phyloP scores from a whole-genome alignment of 1,284 basidiomycete genomes.

The Lignosus rhinocerotis region DNA sequence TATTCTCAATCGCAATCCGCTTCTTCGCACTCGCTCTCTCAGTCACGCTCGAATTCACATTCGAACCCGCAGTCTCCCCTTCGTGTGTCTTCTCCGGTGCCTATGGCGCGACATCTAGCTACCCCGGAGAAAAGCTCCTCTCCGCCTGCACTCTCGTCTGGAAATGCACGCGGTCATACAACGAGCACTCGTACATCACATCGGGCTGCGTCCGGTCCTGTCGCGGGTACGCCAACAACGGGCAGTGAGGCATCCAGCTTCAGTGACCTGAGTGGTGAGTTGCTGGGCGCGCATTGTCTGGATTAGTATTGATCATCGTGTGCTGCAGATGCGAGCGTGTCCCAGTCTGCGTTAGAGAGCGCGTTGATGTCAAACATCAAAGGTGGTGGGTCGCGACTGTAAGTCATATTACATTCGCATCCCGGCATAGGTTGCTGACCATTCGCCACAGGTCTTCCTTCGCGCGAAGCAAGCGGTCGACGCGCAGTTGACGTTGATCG shows the following conservation, averaged over 20 bases:
- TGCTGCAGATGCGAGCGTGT: constrained; percentile 62
- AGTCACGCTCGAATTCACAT: constrained; percentile 11
- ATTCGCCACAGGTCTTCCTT: constrained; percentile 19
- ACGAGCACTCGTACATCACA: constrained; percentile 34
- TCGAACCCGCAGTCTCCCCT: constrained; percentile 18
- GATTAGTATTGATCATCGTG: not conserved
- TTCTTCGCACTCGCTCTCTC: constrained; percentile 11
- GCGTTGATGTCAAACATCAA: constrained; percentile 65
- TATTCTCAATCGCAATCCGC: constrained; percentile 11
- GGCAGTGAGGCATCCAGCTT: constrained; percentile 77
- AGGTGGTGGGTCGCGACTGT: constrained; percentile 24
- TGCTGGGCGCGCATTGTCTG: not conserved
- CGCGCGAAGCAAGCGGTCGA: constrained; percentile 18
- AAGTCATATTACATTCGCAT: constrained; percentile 4
- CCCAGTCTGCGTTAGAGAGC: constrained; percentile 73
- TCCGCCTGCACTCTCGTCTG: constrained; percentile 55
- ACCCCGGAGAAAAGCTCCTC: constrained; percentile 59
- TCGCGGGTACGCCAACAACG: constrained; percentile 42
- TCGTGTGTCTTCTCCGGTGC: constrained; percentile 40
- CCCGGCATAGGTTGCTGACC: not conserved
- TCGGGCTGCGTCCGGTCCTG: constrained; percentile 44
- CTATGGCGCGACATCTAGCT: constrained; percentile 43
- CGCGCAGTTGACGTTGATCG: constrained; percentile 17
- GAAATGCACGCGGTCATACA: constrained; percentile 47
- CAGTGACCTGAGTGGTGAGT: constrained; percentile 77